A percentile compares a stretch with the other conserved stretches of the same genome.
Conservation (phyloP, 192 early-diverging fungal genomes). For the Coemansia sp. region DNA sequence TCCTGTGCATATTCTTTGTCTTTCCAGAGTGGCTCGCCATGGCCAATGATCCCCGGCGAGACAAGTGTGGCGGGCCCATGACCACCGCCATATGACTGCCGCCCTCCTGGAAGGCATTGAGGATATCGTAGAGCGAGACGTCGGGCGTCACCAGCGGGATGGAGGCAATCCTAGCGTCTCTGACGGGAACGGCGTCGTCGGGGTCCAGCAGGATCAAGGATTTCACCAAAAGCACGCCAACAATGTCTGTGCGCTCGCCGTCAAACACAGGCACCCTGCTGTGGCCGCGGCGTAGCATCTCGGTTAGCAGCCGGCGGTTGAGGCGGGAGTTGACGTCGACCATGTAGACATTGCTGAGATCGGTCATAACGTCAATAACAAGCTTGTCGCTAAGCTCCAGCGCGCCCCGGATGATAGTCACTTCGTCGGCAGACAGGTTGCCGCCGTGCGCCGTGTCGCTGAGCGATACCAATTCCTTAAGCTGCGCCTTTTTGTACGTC, state of each 20-base stretch:
- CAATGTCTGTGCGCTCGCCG: conserved; percentile 63
- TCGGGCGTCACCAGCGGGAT: conserved; percentile 54
- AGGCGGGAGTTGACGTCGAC: conserved; percentile 65
- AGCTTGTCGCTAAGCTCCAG: conserved; percentile 75
- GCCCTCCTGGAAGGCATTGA: conserved; percentile 85
- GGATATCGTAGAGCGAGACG: conserved; percentile 66
- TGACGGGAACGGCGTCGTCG: conserved; percentile 66
- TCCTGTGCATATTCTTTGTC: neutral
- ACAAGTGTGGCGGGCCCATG: conserved; percentile 35
- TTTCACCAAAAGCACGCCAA: conserved; percentile 81
- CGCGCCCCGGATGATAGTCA: conserved; percentile 78
- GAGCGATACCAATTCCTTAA: conserved; percentile 79
- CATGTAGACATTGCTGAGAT: conserved; percentile 69
- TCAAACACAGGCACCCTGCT: conserved; percentile 77
- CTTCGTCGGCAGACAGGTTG: conserved; percentile 75
- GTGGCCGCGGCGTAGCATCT: conserved; percentile 72
- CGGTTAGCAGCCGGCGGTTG: conserved; percentile 58
- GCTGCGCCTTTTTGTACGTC: conserved; percentile 80
- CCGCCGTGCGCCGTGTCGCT: conserved; percentile 72
- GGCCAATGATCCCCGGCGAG: conserved; percentile 1
- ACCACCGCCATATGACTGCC: conserved; percentile 82
- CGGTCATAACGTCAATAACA: conserved; percentile 72
- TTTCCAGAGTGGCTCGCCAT: neutral
- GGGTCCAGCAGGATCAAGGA: conserved; percentile 75
- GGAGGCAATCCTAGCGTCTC: conserved; percentile 58